A percentile compares a stretch with the other conserved stretches of the same genome.
These are phyloP conservation scores for Singerocomus rubriflavus DNA, from an alignment of 1,284 basidiomycete genomes.

Conservation along the genomic window DNA sequence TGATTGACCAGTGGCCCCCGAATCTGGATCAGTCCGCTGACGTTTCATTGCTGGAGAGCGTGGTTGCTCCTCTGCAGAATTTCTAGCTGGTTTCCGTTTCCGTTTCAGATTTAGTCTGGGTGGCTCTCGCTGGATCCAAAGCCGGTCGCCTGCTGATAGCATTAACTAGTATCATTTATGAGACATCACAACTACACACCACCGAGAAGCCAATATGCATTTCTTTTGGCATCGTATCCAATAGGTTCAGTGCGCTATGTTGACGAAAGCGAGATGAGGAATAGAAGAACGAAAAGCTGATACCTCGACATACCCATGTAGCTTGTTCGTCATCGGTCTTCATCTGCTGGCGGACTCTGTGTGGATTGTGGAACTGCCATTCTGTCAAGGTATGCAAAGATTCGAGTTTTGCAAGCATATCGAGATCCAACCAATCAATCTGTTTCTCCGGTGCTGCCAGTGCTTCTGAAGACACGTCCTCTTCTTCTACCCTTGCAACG, in stretches of 20 bases:
- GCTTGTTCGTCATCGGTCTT: slow-evolving; percentile 73
- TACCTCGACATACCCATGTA: slow-evolving; percentile 57
- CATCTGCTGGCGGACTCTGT: slow-evolving; percentile 65
- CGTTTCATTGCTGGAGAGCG: slow-evolving; percentile 22
- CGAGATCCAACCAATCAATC: slow-evolving; percentile 63
- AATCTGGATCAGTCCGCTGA: slow-evolving; percentile 16
- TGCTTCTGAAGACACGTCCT: slow-evolving; percentile 18
- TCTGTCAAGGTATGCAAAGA: slow-evolving; percentile 69
- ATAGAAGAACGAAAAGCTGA: neutral
- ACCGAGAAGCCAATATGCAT: slow-evolving; percentile 89
- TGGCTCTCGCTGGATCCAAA: slow-evolving; percentile 80
- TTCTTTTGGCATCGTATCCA: slow-evolving; percentile 78
- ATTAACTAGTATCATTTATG: slow-evolving; percentile 4
- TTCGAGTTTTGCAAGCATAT: slow-evolving; percentile 74
- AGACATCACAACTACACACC: slow-evolving; percentile 40
- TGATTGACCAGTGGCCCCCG: slow-evolving; percentile 6
- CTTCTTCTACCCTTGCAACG: slow-evolving; percentile 23
- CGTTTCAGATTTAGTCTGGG: slow-evolving; percentile 60
- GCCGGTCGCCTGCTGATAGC: slow-evolving; percentile 56
- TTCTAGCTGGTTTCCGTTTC: slow-evolving; percentile 41
- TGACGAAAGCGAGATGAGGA: slow-evolving; percentile 6
- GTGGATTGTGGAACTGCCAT: slow-evolving; percentile 79
- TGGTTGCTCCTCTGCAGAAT: slow-evolving; percentile 20
- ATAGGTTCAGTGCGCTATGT: slow-evolving; percentile 80
- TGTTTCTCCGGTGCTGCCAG: slow-evolving; percentile 24